Conservation (phyloP, 768 basidiomycete species). For the Suillus subaureus region DNA sequence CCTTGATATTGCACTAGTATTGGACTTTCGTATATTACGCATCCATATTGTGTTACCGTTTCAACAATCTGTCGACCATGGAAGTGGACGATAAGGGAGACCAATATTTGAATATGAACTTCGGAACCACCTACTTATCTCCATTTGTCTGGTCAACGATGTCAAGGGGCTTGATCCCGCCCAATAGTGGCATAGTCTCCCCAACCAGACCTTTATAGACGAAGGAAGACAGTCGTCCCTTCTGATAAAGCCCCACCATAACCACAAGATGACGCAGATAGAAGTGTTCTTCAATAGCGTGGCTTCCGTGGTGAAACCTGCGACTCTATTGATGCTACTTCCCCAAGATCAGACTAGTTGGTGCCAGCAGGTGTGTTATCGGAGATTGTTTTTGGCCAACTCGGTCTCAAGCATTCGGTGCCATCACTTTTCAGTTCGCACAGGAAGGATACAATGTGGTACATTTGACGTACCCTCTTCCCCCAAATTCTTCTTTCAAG, state of each 20-base stretch:
- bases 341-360: slow-evolving; percentile 34
- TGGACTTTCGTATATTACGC: slow-evolving; percentile 9
- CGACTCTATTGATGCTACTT: slow-evolving; percentile 33
- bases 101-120: background rate
- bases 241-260: slow-evolving; percentile 3
- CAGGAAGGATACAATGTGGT: slow-evolving; percentile 43
- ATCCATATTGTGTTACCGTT: slow-evolving; percentile 1
- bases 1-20: slow-evolving; percentile 6
- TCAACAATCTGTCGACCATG: background rate
- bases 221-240: background rate
- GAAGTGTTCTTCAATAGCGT: slow-evolving; percentile 27
- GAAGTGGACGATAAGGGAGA: background rate
- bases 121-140: background rate
- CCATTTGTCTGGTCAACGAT: background rate
- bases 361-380: slow-evolving; percentile 37
- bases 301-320: slow-evolving; percentile 29
- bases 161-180: background rate
- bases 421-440: slow-evolving; percentile 29
- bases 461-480: slow-evolving; percentile 30
- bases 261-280: slow-evolving; percentile 6
- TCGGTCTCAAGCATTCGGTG: background rate
- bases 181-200: background rate
- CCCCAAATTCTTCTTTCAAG: slow-evolving; percentile 16
- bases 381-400: background rate
- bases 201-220: background rate